Base-by-base conservation (phyloP, 352 stramenopile genomes). In the Phytopythium ostracodes region DNA sequence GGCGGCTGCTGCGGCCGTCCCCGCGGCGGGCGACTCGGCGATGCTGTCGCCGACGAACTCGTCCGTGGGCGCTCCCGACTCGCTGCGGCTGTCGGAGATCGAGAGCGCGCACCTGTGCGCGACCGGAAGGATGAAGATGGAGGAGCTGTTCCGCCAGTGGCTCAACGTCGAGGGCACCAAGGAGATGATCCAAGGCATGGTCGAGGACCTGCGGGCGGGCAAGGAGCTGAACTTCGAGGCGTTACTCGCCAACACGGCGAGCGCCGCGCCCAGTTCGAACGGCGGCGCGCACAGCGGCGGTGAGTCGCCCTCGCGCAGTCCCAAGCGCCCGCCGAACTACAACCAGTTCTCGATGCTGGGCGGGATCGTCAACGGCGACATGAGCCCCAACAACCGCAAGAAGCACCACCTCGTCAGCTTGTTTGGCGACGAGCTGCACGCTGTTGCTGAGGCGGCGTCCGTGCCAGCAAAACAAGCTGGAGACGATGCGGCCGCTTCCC, bases 111-210 rank as follows among this genome's bases (percentile, higher is more conserved):
- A 92, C 47, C 44, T 91, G 67, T 95, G 81, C 54, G 82, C 82
- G 5, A 90, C 81, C 20, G 86, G 78, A 5, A 79, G 86, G 56
- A 82, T 91, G 73, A 95, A 95, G 71, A 92, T 95, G 86, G 86
- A 95, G 65, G 84, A 95, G 59, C 73, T 95, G 5, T 95, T 93
- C 60, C 81, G 84, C 31, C 82, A 92, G 65, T 95, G 84, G 84
- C 81, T 95, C n/a, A 92, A 88, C 56, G 76, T 91, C 24, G 86
- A 95, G 49, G 77, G 81, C 56, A 93, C 86, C 36, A 88, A 91
- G 63, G 83, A 92, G 59, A 87, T 93, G 79, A 95, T 95, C 64
- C 82, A 91, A 59, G 76, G 68, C 35, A 78, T 95, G 53, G 84
- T 92, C 50, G 77, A 85, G 9, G 84, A 95, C 64, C 72, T 93